These are phyloP conservation scores for Tylopilus plumbeoviolaceoides DNA, from an alignment of 768 basidiomycete species.

Conservation along the genomic window DNA sequence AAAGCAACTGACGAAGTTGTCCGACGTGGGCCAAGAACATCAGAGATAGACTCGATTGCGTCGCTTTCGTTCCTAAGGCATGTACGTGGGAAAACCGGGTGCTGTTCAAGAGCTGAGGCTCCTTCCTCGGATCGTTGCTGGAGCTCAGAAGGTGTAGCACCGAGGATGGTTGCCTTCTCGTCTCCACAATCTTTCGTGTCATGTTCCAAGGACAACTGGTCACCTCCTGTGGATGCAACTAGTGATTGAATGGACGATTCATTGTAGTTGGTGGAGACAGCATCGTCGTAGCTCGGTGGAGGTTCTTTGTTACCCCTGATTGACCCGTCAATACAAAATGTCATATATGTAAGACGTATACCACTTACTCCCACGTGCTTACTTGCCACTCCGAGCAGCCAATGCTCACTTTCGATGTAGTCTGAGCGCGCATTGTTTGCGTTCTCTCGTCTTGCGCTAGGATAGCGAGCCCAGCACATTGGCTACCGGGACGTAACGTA, in stretches of 20 bases:
- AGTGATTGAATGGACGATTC: background rate
- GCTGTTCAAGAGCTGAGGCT: background rate
- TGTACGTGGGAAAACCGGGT: background rate
- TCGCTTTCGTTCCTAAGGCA: background rate
- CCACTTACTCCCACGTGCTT: conserved; percentile 3
- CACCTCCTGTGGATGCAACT: background rate
- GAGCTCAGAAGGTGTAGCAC: background rate
- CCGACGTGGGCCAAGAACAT: background rate
- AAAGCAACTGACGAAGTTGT: background rate
- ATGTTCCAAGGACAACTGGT: background rate
- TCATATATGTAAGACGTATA: background rate
- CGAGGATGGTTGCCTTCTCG: background rate
- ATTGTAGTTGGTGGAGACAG: background rate
- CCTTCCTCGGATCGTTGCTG: background rate
- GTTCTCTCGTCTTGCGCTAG: background rate
- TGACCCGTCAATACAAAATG: background rate
- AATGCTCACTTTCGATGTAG: background rate
- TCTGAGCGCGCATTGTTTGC: background rate
- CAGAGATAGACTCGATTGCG: background rate
- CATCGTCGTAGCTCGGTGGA: conserved; percentile 16
- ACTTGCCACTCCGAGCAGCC: background rate
- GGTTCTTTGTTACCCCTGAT: conserved; percentile 1
- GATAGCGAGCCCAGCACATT: background rate
- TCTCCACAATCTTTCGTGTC: background rate
- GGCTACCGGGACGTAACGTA: background rate